These are phyloP conservation scores for Oxyria digyna DNA, from an alignment of 148 eudicot species.

Conservation along the genomic window DNA sequence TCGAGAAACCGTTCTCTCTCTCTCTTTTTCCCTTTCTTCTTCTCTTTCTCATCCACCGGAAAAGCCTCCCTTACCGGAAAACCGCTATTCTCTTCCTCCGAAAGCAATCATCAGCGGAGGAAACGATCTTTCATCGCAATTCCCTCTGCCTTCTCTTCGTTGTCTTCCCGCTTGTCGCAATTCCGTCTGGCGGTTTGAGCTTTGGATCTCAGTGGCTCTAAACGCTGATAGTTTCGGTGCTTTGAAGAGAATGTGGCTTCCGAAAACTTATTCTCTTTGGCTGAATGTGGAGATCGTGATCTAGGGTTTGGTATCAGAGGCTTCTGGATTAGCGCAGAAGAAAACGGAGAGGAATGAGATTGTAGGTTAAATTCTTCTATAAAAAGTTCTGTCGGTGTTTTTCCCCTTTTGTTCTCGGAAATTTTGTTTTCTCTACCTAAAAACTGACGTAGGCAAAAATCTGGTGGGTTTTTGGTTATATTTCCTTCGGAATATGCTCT, in stretches of 20 bases:
- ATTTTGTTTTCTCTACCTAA: background rate
- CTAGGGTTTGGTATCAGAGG: constrained; percentile 24
- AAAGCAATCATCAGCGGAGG: constrained; percentile 3
- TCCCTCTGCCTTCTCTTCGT: background rate
- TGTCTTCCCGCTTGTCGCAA: background rate
- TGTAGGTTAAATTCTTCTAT: constrained; percentile 21
- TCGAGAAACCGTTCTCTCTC: constrained; percentile 22
- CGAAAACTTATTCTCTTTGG: constrained; percentile 9
- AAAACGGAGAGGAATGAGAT: constrained; percentile 84
- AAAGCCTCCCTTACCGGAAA: constrained; percentile 28
- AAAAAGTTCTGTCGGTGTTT: background rate
- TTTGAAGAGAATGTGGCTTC: constrained; percentile 51
- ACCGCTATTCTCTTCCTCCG: constrained; percentile 7
- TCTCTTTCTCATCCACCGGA: constrained; percentile 25
- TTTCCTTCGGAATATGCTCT: background rate
- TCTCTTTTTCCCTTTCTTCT: constrained; percentile 13
- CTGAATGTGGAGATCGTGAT: constrained; percentile 32
- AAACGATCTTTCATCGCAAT: background rate
- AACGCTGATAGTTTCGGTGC: constrained; percentile 23
- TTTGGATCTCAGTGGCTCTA: constrained; percentile 27
- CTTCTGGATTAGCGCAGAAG: constrained; percentile 7
- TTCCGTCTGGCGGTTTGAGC: background rate
- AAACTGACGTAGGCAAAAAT: background rate
- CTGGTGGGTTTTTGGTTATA: background rate
- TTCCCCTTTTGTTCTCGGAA: background rate